Evolutionary conservation across 2,329 filamentous ascomycete genomes (phyloP).

Genomic region (Colletotrichum gigasporum): DNA sequence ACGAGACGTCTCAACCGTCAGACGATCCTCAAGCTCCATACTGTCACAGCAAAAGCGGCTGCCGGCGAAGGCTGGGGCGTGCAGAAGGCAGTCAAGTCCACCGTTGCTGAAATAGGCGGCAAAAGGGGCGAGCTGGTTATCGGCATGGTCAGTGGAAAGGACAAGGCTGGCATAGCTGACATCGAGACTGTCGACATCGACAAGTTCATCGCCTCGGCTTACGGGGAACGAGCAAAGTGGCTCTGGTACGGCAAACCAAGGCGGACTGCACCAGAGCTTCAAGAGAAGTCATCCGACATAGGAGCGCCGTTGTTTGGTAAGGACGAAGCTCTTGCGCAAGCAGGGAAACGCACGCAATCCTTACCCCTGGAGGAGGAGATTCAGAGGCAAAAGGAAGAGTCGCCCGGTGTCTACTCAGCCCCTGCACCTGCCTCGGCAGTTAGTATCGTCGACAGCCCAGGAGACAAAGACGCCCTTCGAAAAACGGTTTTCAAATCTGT

Average conservation of each 20-base stretch:
- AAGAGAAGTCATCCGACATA: constrained; percentile 57
- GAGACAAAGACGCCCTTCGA: constrained; percentile 67
- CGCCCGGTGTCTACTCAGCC: constrained; percentile 52
- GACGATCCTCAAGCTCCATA: constrained; percentile 83
- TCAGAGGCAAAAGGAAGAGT: constrained; percentile 56
- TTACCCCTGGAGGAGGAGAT: constrained; percentile 62
- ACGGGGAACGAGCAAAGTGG: constrained; percentile 89
- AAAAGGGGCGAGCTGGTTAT: constrained; percentile 95
- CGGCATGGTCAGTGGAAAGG: constrained; percentile 88
- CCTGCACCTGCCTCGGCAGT: constrained; percentile 55
- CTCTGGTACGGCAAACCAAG: constrained; percentile 92
- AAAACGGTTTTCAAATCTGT: constrained; percentile 82
- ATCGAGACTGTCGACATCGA: constrained; percentile 93
- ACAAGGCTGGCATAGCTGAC: constrained; percentile 90
- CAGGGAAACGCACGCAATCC: constrained; percentile 60
- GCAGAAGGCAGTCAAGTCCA: constrained; percentile 94
- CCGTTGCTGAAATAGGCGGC: constrained; percentile 90
- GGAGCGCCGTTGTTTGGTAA: constrained; percentile 62
- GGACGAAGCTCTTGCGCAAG: constrained; percentile 56
- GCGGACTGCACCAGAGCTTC: constrained; percentile 63
- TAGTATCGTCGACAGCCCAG: constrained; percentile 56
- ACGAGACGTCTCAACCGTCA: constrained; percentile 84
- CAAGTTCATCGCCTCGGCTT: constrained; percentile 79
- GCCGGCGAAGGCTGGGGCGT: constrained; percentile 91
- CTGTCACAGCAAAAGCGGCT: constrained; percentile 87